Conservation (phyloP, 2,329 filamentous ascomycete species). For the Acarospora socialis region DNA sequence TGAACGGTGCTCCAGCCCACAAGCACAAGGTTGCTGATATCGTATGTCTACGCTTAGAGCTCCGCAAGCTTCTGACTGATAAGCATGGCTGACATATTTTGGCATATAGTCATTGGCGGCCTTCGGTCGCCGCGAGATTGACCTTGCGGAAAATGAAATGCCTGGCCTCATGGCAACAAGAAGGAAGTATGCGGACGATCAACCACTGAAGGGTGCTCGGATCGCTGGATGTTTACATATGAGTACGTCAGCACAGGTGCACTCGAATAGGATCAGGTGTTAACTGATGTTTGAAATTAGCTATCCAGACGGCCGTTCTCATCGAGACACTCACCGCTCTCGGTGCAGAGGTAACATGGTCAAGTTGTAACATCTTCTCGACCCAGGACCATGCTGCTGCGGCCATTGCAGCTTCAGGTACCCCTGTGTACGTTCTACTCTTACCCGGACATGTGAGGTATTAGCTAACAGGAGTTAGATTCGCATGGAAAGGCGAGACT, state of each 20-base stretch:
- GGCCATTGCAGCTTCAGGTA: conserved; percentile 84
- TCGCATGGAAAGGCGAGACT: conserved; percentile 79
- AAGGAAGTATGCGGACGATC: conserved; percentile 77
- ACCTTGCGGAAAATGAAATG: conserved; percentile 93
- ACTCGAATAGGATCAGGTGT: conserved; percentile 6
- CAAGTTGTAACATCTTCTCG: conserved; percentile 99
- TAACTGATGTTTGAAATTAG: conserved; percentile 23
- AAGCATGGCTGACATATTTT: conserved; percentile 4
- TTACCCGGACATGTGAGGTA: conserved; percentile 7
- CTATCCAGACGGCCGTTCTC: conserved; percentile 97
- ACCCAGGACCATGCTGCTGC: conserved; percentile 97
- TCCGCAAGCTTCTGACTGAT: conserved; percentile 1
- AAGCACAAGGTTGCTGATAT: conserved; percentile 99
- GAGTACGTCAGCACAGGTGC: conserved; percentile 38
- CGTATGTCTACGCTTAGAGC: conserved; percentile 27
- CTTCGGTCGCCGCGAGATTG: conserved; percentile 98
- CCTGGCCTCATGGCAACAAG: conserved; percentile 95
- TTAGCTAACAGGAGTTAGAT: conserved; percentile 25
- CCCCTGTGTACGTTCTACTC: conserved; percentile 56
- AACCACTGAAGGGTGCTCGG: conserved; percentile 85
- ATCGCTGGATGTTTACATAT: conserved; percentile 98
- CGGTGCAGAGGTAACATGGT: conserved; percentile 97
- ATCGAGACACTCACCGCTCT: conserved; percentile 94
- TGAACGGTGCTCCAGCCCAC: conserved; percentile 61
- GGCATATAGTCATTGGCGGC: conserved; percentile 64